Base-by-base conservation (phyloP, 768 basidiomycete species). In the Cystofilobasidium capitatum region DNA sequence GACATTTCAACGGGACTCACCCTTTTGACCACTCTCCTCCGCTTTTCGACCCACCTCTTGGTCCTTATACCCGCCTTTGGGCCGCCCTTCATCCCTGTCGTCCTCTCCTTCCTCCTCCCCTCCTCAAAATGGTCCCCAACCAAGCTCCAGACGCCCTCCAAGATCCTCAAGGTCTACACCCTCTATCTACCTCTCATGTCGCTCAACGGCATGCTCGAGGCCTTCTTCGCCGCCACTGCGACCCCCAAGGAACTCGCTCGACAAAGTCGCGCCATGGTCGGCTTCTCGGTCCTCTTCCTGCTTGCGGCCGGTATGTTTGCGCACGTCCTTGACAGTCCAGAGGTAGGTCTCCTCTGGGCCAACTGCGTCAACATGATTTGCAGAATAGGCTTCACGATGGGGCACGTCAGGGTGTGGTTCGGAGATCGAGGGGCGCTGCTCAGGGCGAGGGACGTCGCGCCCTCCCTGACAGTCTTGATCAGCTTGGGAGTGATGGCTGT, bases 181-280 rank as follows among this genome's bases (percentile, higher is more conserved):
- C 87, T 83, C 80, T 94, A 93, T 72, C 86, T 98, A 71, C 96
- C 96, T 0, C 82, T 88, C 26, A 82, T 99, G 73, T 88, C 88
- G 7, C 78, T 91, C 71, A 99, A 99, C 74, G 96, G 96, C 2
- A 83, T 89, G 0, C 78, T 94, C 22, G 96, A 99, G 75, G 90
- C 93, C 0, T 93, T 96, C 76, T 81, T 94, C 71, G 84, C 88
- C 3, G 87, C 89, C 64, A 85, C 86, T 1, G 88, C 91, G 1
- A 80, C 81, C 1, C 81, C 86, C 0, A 72, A 76, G 1, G 86
- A 92, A 75, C 77, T 99, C 13, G 83, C 79, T 55, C 75, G 74
- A 9, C 91, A 94, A 76, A 72, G 71, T 49, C 83, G 83, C 51
- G 89, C 86, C 84, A 88, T 98, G 86, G 80, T 86, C n/a, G 78